phyloP scores from a whole-genome alignment of 139 green algal genomes.

The Tetradesmus lagerheimii region DNA sequence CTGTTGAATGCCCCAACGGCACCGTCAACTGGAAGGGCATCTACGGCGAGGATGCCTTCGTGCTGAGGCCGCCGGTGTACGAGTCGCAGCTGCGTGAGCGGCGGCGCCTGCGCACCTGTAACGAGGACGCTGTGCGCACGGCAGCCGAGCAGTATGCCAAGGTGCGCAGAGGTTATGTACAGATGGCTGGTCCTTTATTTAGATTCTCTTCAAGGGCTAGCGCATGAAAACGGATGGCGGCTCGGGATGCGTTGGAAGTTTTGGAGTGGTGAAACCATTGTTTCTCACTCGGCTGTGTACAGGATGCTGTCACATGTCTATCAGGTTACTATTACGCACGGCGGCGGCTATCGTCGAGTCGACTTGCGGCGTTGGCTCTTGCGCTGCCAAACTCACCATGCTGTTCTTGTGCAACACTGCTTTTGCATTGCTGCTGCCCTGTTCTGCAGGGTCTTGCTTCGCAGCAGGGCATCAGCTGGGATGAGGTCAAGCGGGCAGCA shows the following conservation, averaged over 20 bases:
- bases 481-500: constrained; percentile 50
- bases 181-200: background rate
- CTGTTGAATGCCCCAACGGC: constrained; percentile 86
- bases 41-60: constrained; percentile 88
- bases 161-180: constrained; percentile 30
- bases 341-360: background rate
- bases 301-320: background rate
- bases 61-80: constrained; percentile 73
- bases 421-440: background rate
- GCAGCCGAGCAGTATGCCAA: constrained; percentile 74
- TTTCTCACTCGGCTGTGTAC: background rate
- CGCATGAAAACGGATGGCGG: background rate
- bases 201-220: too few species aligned
- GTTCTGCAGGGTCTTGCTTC: constrained; percentile 47
- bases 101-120: constrained; percentile 66
- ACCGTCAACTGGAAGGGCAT: constrained; percentile 93
- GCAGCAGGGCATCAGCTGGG: constrained; percentile 56
- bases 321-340: background rate
- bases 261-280: too few species aligned
- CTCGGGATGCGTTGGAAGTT: too few species aligned
- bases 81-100: constrained; percentile 73
- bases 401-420: background rate
- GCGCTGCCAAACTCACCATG: background rate
- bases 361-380: background rate
- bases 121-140: constrained; percentile 73